These are phyloP conservation scores for Sarocladium oryzae DNA, from an alignment of 2,329 filamentous ascomycete species.

Conservation along the genomic window DNA sequence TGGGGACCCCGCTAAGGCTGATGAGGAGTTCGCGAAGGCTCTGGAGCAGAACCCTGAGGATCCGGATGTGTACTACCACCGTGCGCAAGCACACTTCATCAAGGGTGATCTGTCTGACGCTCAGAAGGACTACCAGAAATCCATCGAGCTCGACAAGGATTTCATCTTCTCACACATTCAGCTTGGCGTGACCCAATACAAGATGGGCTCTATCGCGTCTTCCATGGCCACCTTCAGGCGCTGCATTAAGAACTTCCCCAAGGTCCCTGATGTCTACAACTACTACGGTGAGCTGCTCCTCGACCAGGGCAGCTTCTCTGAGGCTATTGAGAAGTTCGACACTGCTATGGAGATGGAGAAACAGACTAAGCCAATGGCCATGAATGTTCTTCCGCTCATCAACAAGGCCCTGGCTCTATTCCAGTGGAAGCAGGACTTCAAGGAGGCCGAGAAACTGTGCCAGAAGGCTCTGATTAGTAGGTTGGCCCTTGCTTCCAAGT, in stretches of 20 bases:
- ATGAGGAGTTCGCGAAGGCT: conserved; percentile 89
- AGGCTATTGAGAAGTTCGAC: conserved; percentile 97
- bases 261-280: conserved; percentile 97
- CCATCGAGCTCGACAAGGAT: conserved; percentile 76
- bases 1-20: conserved; percentile 78
- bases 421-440: conserved; percentile 97
- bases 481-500: no score
- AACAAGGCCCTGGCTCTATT: conserved; percentile 97
- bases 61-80: conserved; percentile 98
- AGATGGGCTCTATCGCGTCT: conserved; percentile 96
- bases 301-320: conserved; percentile 91
- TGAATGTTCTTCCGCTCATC: conserved; percentile 96
- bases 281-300: conserved; percentile 97
- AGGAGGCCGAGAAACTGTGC: conserved; percentile 91
- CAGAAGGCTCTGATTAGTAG: conserved; percentile 94
- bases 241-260: conserved; percentile 97
- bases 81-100: conserved; percentile 85
- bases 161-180: conserved; percentile 98
- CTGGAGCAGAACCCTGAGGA: conserved; percentile 73
- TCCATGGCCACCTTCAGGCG: conserved; percentile 98
- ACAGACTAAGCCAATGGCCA: conserved; percentile 83
- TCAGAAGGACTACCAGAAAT: conserved; percentile 98
- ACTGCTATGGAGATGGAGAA: conserved; percentile 99
- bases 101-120: conserved; percentile 77
- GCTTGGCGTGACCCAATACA: conserved; percentile 98